A percentile compares a stretch with the other conserved stretches of the same genome.
Conservation (phyloP, 352 stramenopile genomes). For the Phytophthora sp. region DNA sequence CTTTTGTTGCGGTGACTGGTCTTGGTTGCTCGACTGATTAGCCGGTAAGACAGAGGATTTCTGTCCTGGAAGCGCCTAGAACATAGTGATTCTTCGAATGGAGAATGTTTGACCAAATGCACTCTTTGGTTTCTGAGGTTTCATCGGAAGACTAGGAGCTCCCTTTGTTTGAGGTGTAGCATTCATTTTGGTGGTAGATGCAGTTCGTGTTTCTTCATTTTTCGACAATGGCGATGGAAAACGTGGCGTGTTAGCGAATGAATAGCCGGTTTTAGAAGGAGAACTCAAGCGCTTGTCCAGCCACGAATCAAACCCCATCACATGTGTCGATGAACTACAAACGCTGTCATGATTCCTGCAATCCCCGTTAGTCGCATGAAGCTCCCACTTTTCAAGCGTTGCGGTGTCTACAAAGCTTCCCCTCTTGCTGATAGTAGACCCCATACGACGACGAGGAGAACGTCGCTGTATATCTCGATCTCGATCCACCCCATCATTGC, state of each 20-base stretch:
- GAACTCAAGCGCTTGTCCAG: slow-evolving; percentile 37
- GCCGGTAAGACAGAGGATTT: neutral
- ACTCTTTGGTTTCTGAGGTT: slow-evolving; percentile 33
- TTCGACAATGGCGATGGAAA: slow-evolving; percentile 21
- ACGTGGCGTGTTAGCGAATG: slow-evolving; percentile 10
- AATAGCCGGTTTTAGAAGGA: slow-evolving; percentile 10
- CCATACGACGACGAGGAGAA: slow-evolving; percentile 6
- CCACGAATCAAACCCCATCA: slow-evolving; percentile 52
- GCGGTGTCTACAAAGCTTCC: neutral
- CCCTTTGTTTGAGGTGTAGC: neutral
- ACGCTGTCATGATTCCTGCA: neutral
- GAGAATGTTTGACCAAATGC: slow-evolving; percentile 32
- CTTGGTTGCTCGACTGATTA: neutral
- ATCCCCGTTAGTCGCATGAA: neutral
- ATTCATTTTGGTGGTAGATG: neutral
- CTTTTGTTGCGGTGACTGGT: neutral
- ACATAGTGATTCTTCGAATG: slow-evolving; percentile 8
- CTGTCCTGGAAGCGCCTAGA: neutral
- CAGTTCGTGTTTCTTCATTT: slow-evolving; percentile 20
- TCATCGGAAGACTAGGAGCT: neutral
- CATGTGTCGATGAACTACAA: slow-evolving; percentile 22
- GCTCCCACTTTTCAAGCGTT: neutral
- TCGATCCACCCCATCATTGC: slow-evolving; percentile 8
- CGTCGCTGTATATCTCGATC: slow-evolving; percentile 20
- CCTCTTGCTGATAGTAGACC: slow-evolving; percentile 9